Conservation (phyloP, 257 asterid species). For the Solanum verrucosum region DNA sequence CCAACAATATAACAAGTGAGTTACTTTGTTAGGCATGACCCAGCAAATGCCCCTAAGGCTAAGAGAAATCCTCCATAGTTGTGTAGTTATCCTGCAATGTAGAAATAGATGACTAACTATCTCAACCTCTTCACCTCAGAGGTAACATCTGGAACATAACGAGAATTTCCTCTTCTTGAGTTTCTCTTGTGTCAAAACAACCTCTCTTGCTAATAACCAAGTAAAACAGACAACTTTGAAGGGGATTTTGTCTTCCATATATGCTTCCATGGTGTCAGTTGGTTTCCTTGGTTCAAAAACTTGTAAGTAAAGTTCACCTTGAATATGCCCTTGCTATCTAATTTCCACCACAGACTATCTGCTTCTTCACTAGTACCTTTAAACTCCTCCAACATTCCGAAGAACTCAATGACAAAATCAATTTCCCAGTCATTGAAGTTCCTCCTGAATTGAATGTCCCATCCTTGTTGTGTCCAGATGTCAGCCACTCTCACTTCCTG, state of each 20-base stretch:
- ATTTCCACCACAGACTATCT: not conserved
- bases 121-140: not conserved
- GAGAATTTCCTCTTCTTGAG: not conserved
- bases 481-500: not conserved
- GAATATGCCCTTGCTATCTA: not conserved
- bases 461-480: not conserved
- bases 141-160: not conserved
- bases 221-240: not conserved
- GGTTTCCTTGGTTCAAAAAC: not conserved
- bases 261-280: not conserved
- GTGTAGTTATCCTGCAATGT: not conserved
- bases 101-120: not conserved
- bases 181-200: not conserved
- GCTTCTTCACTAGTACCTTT: not conserved
- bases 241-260: not conserved
- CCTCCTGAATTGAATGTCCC: not conserved
- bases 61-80: not conserved
- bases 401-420: not conserved
- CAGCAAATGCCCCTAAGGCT: not conserved
- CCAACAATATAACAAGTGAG: not conserved
- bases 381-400: not conserved
- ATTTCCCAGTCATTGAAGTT: not conserved
- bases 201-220: not conserved
- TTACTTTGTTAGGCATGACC: not conserved
- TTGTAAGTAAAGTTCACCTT: not conserved